Evolutionary conservation across 164 flowering plant genomes (phyloP), one percentile per base, ranked within the genome.

Genomic region (Kingdonia uniflora): DNA sequence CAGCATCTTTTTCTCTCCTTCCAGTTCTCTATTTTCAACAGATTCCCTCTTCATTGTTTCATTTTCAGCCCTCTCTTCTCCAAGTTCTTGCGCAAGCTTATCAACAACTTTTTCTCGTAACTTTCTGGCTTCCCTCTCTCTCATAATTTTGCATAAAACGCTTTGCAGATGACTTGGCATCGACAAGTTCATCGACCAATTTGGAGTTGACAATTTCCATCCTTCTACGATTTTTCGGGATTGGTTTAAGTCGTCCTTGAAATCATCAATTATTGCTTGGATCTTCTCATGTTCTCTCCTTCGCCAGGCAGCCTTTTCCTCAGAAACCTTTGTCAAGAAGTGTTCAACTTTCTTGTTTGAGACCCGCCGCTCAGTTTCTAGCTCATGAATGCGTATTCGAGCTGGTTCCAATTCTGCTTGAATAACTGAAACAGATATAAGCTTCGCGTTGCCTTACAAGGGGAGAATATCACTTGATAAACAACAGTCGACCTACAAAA

Each of bases 291-390:
- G 97, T 64, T 94, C 99, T 69, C 85, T 74, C 12, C 50, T 47
- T 19, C 25, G 14, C 25, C 97, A 90, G 26, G 80, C 58, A 0
- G 84, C 77, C 62, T 64, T 79, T 66, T 92, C 96, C 61, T 85
- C 94, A 37, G 80, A 66, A 17, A 88, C 75, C 65, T 86, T 86
- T 72, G 61, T 73, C 68, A 84, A 59, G 69, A 85, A 84, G 58
- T 82, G 86, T 58, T 92, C 91, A 19, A 85, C 62, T 68, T 92
- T 82, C 76, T 84, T 87, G 64, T 84, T 92, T 48, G 84, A 81
- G 22, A 84, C 71, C 29, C 63, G 65, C 2, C 80, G 73, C 56
- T 92, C 99, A 42, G 71, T 62, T 70, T 92, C 97, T 59, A 92
- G 87, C 57, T 82, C 95, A 47, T 74, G 73, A 63, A 86, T 79